Base-by-base conservation (phyloP, 768 basidiomycete species). In the Rhodotorula sphaerocarpa region DNA sequence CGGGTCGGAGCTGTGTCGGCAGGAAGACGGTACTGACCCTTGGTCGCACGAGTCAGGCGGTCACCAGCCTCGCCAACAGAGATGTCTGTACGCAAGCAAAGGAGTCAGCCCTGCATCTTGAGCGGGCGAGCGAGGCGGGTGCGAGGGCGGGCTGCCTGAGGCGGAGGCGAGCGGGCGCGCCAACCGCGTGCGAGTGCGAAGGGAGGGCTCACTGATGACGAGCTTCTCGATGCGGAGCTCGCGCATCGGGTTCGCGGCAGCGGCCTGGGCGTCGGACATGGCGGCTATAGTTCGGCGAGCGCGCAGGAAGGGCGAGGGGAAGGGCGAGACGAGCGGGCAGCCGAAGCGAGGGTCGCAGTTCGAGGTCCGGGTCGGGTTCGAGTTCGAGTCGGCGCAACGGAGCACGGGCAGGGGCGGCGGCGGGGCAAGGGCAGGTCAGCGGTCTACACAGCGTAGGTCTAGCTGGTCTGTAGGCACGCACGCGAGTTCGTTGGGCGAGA, bases 21-120 rank as follows among this genome's bases (percentile, higher is more conserved):
- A 9, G 36, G 36, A 39, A 10, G 10, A 16, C 16, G 36, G 9
- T 9, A 39, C 36, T 39, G 36, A 39, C 36, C 36, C 80, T 99
- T 99, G 76, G 93, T 92, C 55, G 93, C 93, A 80, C 93, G 88
- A 71, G 93, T 99, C 74, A 97, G 82, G 76, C 93, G 84, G 83
- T 99, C 93, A 79, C 93, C 93, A 73, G 92, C 96, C 82, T 97
- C 95, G 76, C 95, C 95, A 74, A 99, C 95, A 73, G 91, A 95
- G 79, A 99, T 99, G 86, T 99, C 93, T 92, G 75, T 39, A 39
- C n/a, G n/a, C n/a, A n/a, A n/a, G n/a, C n/a, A n/a, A n/a, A n/a
- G n/a, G n/a, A n/a, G n/a, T n/a, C n/a, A n/a, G n/a, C n/a, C n/a
- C n/a, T n/a, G n/a, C n/a, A n/a, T n/a, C n/a, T n/a, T n/a, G n/a